Base-by-base conservation (phyloP, 2,329 filamentous ascomycete species). In the Colletotrichum aenigma region DNA sequence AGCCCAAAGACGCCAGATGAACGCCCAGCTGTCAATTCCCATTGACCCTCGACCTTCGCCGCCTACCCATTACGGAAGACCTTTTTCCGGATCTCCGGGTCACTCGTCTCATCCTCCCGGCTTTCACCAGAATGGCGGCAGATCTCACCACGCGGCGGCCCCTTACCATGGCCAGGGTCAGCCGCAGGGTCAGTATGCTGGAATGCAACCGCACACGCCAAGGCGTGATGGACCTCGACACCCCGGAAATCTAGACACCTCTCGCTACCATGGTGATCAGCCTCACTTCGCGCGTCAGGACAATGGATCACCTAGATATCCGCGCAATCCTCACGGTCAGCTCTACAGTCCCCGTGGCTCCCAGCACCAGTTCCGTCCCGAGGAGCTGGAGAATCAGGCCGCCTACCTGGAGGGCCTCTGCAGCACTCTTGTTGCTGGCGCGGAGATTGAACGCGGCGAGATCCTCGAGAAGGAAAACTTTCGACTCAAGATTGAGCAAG, bases 381-480 rank as follows among this genome's bases (percentile, higher is more conserved):
- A 91, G 38, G 88, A 91, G 61, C 77, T 91, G 16, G 81, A 84
- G n/a, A 81, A 81, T 2, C 91, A 93, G 80, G 83, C 85, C 12
- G 81, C 82, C 18, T 80, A 89, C 16, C 85, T 93, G 16, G 89
- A 92, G 26, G 79, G 79, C 1, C 82, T 93, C 3, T 88, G 88
- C 75, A 70, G 81, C 18, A 88, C 92, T 62, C 85, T 95, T 21
- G 61, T 78, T 21, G 84, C 89, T 0, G 87, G 86, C 52, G 90
- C 91, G 2, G 91, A 93, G 78, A 95, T 96, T 77, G 89, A 88
- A 48, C 81, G 84, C 1, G 83, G 85, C 1, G 95, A 97, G 78
- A 90, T 94, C 67, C 85, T 88, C 4, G 89, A 93, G 78, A 97
- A 97, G 81, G 94, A 97, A 79, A 81, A 83, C 0, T 96, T 97